Evolutionary conservation across 441 rosid genomes (phyloP), one percentile per base, ranked within the genome.

Genomic region (Erodium texanum): DNA sequence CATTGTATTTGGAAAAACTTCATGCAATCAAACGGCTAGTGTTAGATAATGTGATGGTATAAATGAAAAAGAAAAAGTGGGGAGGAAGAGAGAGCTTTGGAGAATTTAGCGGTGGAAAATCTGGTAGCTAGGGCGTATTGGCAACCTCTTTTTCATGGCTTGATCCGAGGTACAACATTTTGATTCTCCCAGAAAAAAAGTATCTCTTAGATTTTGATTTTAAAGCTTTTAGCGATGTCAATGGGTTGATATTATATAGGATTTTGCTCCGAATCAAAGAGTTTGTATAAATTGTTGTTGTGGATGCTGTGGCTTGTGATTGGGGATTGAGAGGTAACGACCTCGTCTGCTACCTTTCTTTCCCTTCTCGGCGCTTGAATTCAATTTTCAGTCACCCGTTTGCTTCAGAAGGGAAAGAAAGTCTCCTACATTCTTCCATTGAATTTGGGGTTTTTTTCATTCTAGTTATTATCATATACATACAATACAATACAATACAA

Each of bases 351-450:
- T 69, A 72, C 67, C 79, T 76, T 83, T 83, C 87, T 80, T 79
- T 81, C 82, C 82, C 91, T 86, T 78, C 87, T 79, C 67, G 76
- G 58, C 81, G 76, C 82, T 71, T 66, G 73, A 83, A 77, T 71
- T 66, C 72, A 83, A 77, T 81, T 81, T 79, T 64, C 64, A 78
- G 77, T 74, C 66, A 71, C 71, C 71, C 75, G 77, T 76, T 73
- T 74, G 81, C 76, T 66, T 78, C 76, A 75, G 83, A 77, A 70
- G 90, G 85, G 85, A 80, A 78, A 81, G 73, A 36, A 36, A 36
- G 41, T 11, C 68, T 54, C 20, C 48, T 2, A 54, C 61, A 54
- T 54, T 54, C 8, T 54, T 7, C 10, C 5, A 20, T 62, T 14
- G 48, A 63, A 20, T 52, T 63, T 38, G 22, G 59, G 61, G 52